Percentiles rank a stretch among this genome's conserved stretches.
phyloP scores from a whole-genome alignment of 495 filamentous ascomycete genomes.

The Lentithecium fluviatile region DNA sequence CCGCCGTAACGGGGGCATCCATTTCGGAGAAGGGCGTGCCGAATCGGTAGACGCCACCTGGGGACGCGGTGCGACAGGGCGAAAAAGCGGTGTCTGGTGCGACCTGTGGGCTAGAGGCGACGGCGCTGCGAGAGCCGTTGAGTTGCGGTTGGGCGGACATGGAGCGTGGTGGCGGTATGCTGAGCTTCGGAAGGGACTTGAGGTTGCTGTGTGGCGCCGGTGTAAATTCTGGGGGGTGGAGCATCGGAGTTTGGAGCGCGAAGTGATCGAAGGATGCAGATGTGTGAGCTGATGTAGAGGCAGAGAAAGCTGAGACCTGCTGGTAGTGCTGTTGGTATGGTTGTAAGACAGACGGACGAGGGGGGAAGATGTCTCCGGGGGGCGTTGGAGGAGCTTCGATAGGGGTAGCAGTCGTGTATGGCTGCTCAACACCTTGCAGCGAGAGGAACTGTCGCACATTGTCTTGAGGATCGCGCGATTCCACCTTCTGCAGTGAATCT shows the following conservation, averaged over 20 bases:
- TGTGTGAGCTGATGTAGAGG: constrained; percentile 29
- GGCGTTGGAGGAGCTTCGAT: constrained; percentile 38
- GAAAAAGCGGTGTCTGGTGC: constrained; percentile 35
- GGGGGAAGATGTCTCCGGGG: constrained; percentile 44
- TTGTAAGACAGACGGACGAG: constrained; percentile 24
- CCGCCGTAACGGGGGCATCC: constrained; percentile 80
- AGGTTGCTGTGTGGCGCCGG: constrained; percentile 38
- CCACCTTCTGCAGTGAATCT: constrained; percentile 64
- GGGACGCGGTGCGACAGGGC: constrained; percentile 45
- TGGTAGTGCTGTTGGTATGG: constrained; percentile 20
- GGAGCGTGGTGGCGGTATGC: constrained; percentile 41
- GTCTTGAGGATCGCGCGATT: constrained; percentile 78
- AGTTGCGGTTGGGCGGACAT: constrained; percentile 35
- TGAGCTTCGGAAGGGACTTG: constrained; percentile 41
- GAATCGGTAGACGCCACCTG: constrained; percentile 61
- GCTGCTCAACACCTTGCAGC: constrained; percentile 63
- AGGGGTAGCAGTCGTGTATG: constrained; percentile 43
- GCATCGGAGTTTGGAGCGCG: constrained; percentile 20
- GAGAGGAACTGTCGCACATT: constrained; percentile 84
- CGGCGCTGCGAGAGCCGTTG: constrained; percentile 18
- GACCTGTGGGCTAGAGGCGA: constrained; percentile 19
- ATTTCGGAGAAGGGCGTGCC: constrained; percentile 82
- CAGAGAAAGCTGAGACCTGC: constrained; percentile 19
- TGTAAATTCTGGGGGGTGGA: constrained; percentile 33
- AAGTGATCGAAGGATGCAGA: constrained; percentile 18